phyloP scores from a whole-genome alignment of 257 asterid genomes.

The Lycium barbarum region DNA sequence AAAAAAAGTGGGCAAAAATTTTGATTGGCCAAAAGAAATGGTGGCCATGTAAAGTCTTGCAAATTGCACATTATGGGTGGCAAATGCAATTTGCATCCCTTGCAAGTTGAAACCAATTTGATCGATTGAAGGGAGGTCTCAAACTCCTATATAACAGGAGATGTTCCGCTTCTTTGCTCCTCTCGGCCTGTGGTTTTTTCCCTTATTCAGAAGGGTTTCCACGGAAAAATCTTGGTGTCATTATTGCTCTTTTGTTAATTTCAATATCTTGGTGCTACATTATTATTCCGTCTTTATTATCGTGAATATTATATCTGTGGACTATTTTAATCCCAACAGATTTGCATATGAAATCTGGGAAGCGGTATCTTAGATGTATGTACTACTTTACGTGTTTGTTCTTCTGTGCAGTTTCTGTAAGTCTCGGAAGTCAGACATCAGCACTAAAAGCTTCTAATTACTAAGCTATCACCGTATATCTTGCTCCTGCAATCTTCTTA shows the following conservation, averaged over 20 bases:
- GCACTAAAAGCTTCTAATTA: not conserved
- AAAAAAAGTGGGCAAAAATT: too few species aligned
- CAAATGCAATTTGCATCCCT: too few species aligned
- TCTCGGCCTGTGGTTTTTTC: not conserved
- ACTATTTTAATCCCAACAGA: not conserved
- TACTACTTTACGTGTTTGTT: not conserved
- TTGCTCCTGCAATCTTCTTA: not conserved
- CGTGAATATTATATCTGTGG: too few species aligned
- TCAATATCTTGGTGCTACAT: not conserved
- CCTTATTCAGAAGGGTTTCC: not conserved
- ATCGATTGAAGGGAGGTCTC: too few species aligned
- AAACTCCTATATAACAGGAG: too few species aligned
- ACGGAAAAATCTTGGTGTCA: not conserved
- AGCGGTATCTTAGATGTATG: not conserved
- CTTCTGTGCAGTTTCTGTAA: not conserved
- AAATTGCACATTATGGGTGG: too few species aligned
- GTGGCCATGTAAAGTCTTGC: too few species aligned
- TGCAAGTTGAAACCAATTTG: too few species aligned
- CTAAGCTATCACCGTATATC: not conserved
- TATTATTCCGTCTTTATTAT: too few species aligned
- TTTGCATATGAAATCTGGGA: not conserved
- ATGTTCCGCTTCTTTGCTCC: not conserved
- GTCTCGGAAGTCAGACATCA: not conserved
- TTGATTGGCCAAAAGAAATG: too few species aligned
- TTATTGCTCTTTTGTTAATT: not conserved